Evolutionary conservation across 345 rosid genomes (phyloP), one percentile per base, ranked within the genome.

Genomic region (Salix suchowensis): DNA sequence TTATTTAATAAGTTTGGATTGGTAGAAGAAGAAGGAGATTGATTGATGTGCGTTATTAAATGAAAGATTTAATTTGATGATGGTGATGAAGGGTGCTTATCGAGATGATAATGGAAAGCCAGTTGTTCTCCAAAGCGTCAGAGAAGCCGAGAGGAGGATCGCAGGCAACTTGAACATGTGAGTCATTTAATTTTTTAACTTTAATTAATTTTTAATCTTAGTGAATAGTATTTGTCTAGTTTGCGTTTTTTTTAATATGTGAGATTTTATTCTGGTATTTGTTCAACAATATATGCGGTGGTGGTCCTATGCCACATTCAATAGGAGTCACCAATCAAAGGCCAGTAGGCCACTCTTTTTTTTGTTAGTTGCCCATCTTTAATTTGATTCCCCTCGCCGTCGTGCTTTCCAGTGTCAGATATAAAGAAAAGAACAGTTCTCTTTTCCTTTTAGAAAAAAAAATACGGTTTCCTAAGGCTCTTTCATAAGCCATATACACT

Each of bases 71-170:
- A 39, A 11, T 64, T n/a, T 24, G 23, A 21, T 65, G 37, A 24
- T 23, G 52, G 21, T 46, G 61, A 42, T 36, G 30, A 74, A 93
- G 97, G 98, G 98, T 19, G 98, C 98, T 24, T 95, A 95, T 82
- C 94, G 97, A 28, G 96, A 95, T 80, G 97, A 93, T 74, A 90
- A 93, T 74, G 97, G 98, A 19, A 93, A 93, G 85, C 98, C 97
- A 7, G 97, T 91, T 23, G 97, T 93, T 54, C 86, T 95, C 79
- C 89, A 91, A 42, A 89, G 97, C 83, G 97, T 95, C 30, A 84
- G 97, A 86, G 97, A 93, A 88, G 97, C 97, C 0, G 98, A 93
- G 86, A 85, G 88, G 81, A 90, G 90, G 79, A 85, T 91, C 71
- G 93, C 97, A 7, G 98, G 98, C 34, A 84, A 42, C 77, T n/a